A percentile compares a stretch with the other conserved stretches of the same genome.
Conservation (phyloP, 202 grass and related monocot genomes). For the Digitaria exilis region DNA sequence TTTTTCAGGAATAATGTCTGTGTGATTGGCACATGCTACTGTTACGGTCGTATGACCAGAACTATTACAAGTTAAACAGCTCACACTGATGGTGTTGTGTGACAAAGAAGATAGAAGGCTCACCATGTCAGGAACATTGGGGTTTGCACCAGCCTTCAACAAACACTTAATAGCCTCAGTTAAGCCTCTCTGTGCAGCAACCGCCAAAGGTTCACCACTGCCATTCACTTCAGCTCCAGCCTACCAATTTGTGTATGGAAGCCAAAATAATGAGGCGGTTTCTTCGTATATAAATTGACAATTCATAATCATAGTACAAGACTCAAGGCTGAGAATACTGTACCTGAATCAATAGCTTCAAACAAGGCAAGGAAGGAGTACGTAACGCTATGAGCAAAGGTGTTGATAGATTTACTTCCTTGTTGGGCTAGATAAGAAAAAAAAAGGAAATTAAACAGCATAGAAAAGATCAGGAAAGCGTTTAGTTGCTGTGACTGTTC, state of each 20-base stretch:
- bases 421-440: conserved; percentile 20
- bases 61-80: not conserved
- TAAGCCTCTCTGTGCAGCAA: conserved; percentile 31
- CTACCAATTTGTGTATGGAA: conserved; percentile 32
- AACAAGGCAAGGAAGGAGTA: conserved; percentile 22
- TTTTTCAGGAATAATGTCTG: not conserved
- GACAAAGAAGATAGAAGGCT: conserved; percentile 15
- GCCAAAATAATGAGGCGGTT: conserved; percentile 8
- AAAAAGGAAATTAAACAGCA: not conserved
- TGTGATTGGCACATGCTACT: not conserved
- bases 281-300: conserved; percentile 15
- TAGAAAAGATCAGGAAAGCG: not conserved
- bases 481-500: not conserved
- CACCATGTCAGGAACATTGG: conserved; percentile 42
- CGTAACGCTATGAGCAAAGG: conserved; percentile 11
- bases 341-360: conserved; percentile 49
- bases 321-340: not conserved
- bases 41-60: not conserved
- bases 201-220: conserved; percentile 15
- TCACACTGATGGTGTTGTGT: not conserved
- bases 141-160: conserved; percentile 54
- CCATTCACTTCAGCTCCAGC: conserved; percentile 58
- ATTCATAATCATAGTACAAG: not conserved
- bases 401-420: not conserved
- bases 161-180: conserved; percentile 44